A percentile compares a stretch with the other conserved stretches of the same genome.
Conservation (phyloP, 2,329 filamentous ascomycete genomes). For the Colletotrichum sansevieriae region DNA sequence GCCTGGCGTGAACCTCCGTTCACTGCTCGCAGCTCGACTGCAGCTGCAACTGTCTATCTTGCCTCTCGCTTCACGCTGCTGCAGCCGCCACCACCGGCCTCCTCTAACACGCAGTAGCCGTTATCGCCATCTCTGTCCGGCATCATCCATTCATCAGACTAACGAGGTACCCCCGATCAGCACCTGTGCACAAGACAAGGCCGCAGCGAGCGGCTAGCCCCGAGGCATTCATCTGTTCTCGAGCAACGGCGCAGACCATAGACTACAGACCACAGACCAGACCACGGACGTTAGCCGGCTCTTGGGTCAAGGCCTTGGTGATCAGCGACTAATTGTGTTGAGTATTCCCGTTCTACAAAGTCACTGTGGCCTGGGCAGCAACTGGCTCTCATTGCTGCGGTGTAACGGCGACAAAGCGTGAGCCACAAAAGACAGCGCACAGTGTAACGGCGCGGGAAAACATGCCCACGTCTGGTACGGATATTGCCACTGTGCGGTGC, state of each 20-base stretch:
- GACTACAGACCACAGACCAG: slow-evolving; percentile 4
- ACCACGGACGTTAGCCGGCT: slow-evolving; percentile 38
- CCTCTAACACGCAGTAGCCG: slow-evolving; percentile 21
- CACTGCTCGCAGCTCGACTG: slow-evolving; percentile 4
- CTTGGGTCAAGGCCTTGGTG: slow-evolving; percentile 23
- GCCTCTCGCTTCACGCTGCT: slow-evolving; percentile 38
- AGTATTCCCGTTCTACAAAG: slow-evolving; percentile 17
- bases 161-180: slow-evolving; percentile 20
- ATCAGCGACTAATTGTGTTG: slow-evolving; percentile 22
- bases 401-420: slow-evolving; percentile 25
- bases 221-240: slow-evolving; percentile 36
- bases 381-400: slow-evolving; percentile 17
- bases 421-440: slow-evolving; percentile 22
- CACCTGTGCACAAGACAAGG: slow-evolving; percentile 4
- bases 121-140: slow-evolving; percentile 19
- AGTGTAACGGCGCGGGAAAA: slow-evolving; percentile 27
- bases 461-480: slow-evolving; percentile 7
- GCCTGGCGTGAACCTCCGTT: slow-evolving; percentile 5
- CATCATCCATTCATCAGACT: slow-evolving; percentile 20
- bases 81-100: slow-evolving; percentile 39
- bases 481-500: neutral
- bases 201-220: slow-evolving; percentile 24
- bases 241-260: slow-evolving; percentile 6
- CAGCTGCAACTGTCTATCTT: slow-evolving; percentile 13
- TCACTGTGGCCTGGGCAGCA: neutral